A percentile compares a stretch with the other conserved stretches of the same genome.
phyloP scores from a whole-genome alignment of 2,329 filamentous ascomycete genomes.

The Coniochaeta hoffmannii region DNA sequence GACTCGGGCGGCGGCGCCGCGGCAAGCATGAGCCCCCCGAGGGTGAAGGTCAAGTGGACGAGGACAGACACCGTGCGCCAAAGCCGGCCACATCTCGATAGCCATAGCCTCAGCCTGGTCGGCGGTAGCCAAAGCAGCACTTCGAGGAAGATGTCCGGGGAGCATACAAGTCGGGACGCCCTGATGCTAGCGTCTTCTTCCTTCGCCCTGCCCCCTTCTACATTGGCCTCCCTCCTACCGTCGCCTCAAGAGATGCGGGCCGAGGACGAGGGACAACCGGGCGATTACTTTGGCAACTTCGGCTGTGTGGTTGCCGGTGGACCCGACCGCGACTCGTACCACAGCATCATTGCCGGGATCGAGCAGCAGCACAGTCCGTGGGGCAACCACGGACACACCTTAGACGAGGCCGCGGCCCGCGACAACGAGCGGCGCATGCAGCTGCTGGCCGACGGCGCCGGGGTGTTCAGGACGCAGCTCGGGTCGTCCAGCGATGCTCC shows the following conservation, averaged over 20 bases:
- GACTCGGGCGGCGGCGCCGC: neutral
- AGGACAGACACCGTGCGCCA: no score
- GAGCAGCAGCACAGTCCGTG: neutral
- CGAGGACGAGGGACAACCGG: neutral
- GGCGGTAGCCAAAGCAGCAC: no score
- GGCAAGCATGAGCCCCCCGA: neutral
- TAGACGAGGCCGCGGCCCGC: no score
- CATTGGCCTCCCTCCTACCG: no score
- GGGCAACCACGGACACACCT: neutral
- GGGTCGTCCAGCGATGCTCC: no score
- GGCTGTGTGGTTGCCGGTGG: neutral
- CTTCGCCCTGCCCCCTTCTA: neutral
- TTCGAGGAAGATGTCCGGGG: no score
- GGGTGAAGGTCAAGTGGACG: constrained; percentile 5
- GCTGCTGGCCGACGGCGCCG: no score
- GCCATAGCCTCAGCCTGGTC: no score
- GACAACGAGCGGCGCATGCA: no score
- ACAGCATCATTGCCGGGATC: neutral
- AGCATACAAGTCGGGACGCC: neutral
- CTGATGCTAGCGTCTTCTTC: neutral
- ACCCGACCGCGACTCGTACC: neutral
- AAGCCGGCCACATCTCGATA: no score
- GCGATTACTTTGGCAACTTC: neutral
- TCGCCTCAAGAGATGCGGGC: neutral
- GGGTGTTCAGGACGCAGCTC: no score